A percentile compares a stretch with the other conserved stretches of the same genome.
phyloP scores from a whole-genome alignment of 2,329 filamentous ascomycete genomes.

The Exophiala mesophila region DNA sequence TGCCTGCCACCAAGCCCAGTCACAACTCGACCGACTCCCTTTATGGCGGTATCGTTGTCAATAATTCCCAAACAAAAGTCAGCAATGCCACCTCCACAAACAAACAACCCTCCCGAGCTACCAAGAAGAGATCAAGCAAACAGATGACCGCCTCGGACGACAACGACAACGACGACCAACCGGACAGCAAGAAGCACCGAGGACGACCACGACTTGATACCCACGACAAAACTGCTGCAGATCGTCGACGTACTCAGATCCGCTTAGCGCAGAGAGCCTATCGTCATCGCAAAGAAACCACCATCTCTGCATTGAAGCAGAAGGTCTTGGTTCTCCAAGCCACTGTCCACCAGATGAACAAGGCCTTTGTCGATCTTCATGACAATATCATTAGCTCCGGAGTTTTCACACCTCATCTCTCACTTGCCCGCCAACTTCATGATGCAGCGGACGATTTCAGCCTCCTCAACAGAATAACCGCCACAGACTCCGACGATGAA shows the following conservation, averaged over 20 bases:
- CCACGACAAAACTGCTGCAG: constrained; percentile 71
- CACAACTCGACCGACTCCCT: not conserved
- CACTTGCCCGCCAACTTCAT: constrained; percentile 17
- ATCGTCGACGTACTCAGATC: constrained; percentile 82
- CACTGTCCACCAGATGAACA: constrained; percentile 69
- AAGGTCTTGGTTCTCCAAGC: constrained; percentile 65
- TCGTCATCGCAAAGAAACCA: constrained; percentile 75
- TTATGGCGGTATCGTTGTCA: constrained; percentile 15
- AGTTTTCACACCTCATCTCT: constrained; percentile 15
- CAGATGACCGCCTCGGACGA: constrained; percentile 6
- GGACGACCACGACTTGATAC: constrained; percentile 71
- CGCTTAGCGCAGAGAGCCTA: constrained; percentile 80
- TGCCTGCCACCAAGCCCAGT: too few species aligned
- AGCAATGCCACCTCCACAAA: constrained; percentile 14
- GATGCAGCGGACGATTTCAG: constrained; percentile 19
- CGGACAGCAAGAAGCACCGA: constrained; percentile 40
- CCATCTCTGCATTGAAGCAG: constrained; percentile 67
- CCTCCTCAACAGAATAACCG: constrained; percentile 14
- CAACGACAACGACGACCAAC: constrained; percentile 10
- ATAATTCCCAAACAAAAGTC: not conserved
- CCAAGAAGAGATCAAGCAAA: constrained; percentile 14
- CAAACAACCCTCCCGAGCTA: constrained; percentile 6
- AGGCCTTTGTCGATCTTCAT: constrained; percentile 63
- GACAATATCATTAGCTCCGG: constrained; percentile 49
- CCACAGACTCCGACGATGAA: constrained; percentile 21